phyloP scores from a whole-genome alignment of 148 eudicot species.

The Beta vulgaris region DNA sequence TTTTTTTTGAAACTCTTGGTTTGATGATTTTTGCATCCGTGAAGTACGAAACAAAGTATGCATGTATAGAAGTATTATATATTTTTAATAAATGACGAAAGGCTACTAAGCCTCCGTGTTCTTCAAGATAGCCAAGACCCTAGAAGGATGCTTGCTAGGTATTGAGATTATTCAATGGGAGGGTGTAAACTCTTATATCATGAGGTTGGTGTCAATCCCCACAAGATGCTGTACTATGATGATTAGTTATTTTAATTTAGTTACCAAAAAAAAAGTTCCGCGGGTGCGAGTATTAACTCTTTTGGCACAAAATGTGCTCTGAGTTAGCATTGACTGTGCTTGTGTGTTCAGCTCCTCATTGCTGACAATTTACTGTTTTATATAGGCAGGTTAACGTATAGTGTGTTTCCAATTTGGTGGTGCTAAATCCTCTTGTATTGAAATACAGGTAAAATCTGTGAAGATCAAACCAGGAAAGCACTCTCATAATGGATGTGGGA shows the following conservation, averaged over 20 bases:
- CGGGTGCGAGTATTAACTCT: background rate
- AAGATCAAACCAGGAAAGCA: constrained; percentile 88
- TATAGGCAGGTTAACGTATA: background rate
- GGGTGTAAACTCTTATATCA: background rate
- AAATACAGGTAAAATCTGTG: constrained; percentile 85
- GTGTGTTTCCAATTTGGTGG: background rate
- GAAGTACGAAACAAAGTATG: background rate
- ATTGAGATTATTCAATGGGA: background rate
- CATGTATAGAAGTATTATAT: background rate
- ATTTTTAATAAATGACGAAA: background rate
- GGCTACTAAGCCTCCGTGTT: background rate
- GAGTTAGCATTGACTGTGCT: constrained; percentile 2
- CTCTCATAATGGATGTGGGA: constrained; percentile 80
- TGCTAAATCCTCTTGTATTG: constrained; percentile 19
- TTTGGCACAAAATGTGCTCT: background rate
- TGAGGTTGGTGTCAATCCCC: background rate
- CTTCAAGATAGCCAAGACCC: background rate
- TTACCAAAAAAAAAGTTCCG: background rate
- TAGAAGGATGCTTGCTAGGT: background rate
- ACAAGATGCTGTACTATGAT: background rate
- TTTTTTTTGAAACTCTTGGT: constrained; percentile 4
- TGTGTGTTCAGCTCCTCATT: background rate
- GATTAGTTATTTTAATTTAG: background rate
- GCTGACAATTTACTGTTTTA: background rate
- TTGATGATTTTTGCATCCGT: background rate